Percentiles rank a stretch among this genome's conserved stretches.
Conservation (phyloP, 2,329 filamentous ascomycete species). For the Colletotrichum echinochloae region DNA sequence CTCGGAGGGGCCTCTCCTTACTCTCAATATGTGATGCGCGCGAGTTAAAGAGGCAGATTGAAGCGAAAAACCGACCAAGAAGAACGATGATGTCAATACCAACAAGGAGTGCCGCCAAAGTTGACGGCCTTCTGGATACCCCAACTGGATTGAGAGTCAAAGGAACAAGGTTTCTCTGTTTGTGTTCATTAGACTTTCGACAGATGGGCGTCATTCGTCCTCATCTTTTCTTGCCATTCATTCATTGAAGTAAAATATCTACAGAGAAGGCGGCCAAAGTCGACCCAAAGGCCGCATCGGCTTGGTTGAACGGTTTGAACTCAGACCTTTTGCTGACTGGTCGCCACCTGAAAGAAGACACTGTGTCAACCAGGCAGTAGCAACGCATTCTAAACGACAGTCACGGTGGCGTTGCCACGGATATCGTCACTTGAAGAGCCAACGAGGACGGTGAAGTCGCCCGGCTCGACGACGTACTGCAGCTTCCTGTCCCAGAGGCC, state of each 20-base stretch:
- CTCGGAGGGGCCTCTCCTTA: no score
- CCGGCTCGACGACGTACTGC: constrained; percentile 80
- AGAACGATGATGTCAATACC: background rate
- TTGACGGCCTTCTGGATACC: background rate
- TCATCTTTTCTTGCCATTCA: constrained; percentile 17
- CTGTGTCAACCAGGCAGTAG: background rate
- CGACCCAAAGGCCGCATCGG: background rate
- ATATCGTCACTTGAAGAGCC: constrained; percentile 71
- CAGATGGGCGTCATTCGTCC: background rate
- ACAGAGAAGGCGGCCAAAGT: constrained; percentile 28
- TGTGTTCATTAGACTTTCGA: background rate
- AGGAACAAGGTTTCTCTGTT: background rate
- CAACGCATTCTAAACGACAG: constrained; percentile 52
- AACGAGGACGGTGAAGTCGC: constrained; percentile 72
- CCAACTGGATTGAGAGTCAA: background rate
- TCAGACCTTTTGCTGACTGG: background rate
- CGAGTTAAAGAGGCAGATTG: background rate
- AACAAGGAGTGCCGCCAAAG: background rate
- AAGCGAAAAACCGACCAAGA: background rate
- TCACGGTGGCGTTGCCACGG: constrained; percentile 67
- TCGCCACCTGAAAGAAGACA: background rate
- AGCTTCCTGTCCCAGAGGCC: constrained; percentile 71
- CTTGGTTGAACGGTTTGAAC: background rate
- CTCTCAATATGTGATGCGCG: background rate
- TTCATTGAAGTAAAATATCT: constrained; percentile 27